Percentiles rank a stretch among this genome's conserved stretches.
phyloP scores from a whole-genome alignment of 305 asterid species.

The Fraxinus latifolia region DNA sequence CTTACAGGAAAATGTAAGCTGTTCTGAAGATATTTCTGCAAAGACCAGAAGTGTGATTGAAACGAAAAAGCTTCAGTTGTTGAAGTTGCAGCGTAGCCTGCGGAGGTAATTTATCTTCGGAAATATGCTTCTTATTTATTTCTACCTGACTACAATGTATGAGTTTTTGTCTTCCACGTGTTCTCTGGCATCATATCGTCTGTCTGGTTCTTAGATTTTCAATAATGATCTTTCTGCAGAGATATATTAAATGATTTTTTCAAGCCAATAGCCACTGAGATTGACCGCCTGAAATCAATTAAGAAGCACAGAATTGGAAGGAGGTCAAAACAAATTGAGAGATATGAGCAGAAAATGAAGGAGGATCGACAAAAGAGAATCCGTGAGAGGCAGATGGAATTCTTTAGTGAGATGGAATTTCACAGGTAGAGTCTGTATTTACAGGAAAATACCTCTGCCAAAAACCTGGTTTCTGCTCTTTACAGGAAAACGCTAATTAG shows the following conservation, averaged over 20 bases:
- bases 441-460: conserved; percentile 8
- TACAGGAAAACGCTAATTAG: not conserved
- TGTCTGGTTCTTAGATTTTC: conserved; percentile 28
- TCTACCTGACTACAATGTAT: not conserved
- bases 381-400: conserved; percentile 94
- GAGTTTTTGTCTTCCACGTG: not conserved
- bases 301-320: conserved; percentile 96
- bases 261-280: conserved; percentile 74
- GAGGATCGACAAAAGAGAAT: conserved; percentile 96
- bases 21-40: conserved; percentile 89
- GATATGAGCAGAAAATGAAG: conserved; percentile 96
- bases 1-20: conserved; percentile 78
- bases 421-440: conserved; percentile 62
- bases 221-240: conserved; percentile 48
- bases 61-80: conserved; percentile 89
- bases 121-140: conserved; percentile 17
- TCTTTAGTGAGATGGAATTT: conserved; percentile 86
- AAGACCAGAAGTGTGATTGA: conserved; percentile 97
- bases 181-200: not conserved
- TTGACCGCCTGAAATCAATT: conserved; percentile 79
- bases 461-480: conserved; percentile 24
- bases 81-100: conserved; percentile 85
- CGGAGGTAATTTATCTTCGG: conserved; percentile 55
- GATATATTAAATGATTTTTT: conserved; percentile 75
- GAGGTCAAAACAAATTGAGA: conserved; percentile 91